Conservation (phyloP, 768 basidiomycete genomes). For the Mycena vitilis region DNA sequence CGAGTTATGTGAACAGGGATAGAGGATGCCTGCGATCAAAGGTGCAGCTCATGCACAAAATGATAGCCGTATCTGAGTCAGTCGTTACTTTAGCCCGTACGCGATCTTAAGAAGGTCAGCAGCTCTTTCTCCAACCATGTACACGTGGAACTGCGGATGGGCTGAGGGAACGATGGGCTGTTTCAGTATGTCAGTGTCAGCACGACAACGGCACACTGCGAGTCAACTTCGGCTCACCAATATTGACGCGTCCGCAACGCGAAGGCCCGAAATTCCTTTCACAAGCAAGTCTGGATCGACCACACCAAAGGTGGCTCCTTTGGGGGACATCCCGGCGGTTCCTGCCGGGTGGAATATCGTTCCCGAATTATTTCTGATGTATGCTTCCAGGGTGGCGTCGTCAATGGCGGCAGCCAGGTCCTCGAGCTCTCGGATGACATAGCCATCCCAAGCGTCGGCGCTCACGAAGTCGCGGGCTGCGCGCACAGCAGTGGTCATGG, state of each 20-base stretch:
- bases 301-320: conserved; percentile 38
- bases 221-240: conserved; percentile 27
- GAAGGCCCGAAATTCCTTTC: conserved; percentile 44
- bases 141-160: conserved; percentile 39
- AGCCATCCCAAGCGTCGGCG: conserved; percentile 40
- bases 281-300: conserved; percentile 44
- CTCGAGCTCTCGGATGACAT: conserved; percentile 34
- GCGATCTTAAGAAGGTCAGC: conserved; percentile 31
- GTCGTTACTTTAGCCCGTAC: conserved; percentile 3
- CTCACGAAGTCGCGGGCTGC: conserved; percentile 34
- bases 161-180: conserved; percentile 36
- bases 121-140: conserved; percentile 37
- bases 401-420: conserved; percentile 34
- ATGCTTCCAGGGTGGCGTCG: conserved; percentile 25
- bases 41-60: too few relatives aligned
- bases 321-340: conserved; percentile 40
- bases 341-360: conserved; percentile 37
- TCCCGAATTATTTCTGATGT: conserved; percentile 5
- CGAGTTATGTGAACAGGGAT: too few relatives aligned
- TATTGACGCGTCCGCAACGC: conserved; percentile 48
- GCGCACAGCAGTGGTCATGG: conserved; percentile 38
- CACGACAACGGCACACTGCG: too few relatives aligned
- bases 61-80: too few relatives aligned
- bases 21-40: too few relatives aligned
- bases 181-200: too few relatives aligned